Evolutionary conservation across 2,329 filamentous ascomycete species (phyloP), one percentile per base, ranked within the genome.

Genomic region (Calonectria pseudoreteaudii): DNA sequence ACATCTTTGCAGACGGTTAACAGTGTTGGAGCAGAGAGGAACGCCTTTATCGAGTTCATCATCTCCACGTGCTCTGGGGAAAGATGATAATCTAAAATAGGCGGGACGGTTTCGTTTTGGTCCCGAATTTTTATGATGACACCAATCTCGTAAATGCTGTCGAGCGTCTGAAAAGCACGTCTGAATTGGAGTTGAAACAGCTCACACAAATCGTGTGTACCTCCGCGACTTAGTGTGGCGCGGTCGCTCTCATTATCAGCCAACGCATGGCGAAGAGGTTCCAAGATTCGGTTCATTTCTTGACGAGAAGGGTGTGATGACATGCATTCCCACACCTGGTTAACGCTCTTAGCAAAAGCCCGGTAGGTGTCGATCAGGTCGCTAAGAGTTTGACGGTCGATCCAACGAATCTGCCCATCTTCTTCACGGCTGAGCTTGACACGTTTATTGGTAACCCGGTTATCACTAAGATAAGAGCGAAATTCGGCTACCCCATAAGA

Each of bases 91-190:
- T 81, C 78, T 47, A 81, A 62, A 9, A 65, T 60, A n/a, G 71
- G 60, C 10, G 81, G 82, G 18, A 82, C 80, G 7, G 31, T 64
- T 58, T 77, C 49, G 28, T 82, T 66, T 26, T 66, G 76, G 26
- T 82, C 74, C 60, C 79, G 78, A 58, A 78, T 75, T 50, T 78
- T 81, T 74, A 82, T 75, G 34, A 83, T 79, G 53, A 74, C 72
- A 20, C 78, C 75, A 34, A 82, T 79, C 67, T 81, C 76, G 68
- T 83, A 83, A 18, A 83, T 66, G 9, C 65, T 76, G 68, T 80
- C 75, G 31, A 83, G 64, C 14, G 74, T 71, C 16, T 70, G 53
- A 14, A 80, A 76, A 30, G 75, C 72, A n/a, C 77, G 70, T 52
- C 71, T 52, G 56, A 79, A 75, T 67, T 78, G 70, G 36, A 76